A percentile compares a stretch with the other conserved stretches of the same genome.
These are phyloP conservation scores for Scedosporium aurantiacum DNA, from an alignment of 2,329 filamentous ascomycete genomes.

Conservation along the genomic window DNA sequence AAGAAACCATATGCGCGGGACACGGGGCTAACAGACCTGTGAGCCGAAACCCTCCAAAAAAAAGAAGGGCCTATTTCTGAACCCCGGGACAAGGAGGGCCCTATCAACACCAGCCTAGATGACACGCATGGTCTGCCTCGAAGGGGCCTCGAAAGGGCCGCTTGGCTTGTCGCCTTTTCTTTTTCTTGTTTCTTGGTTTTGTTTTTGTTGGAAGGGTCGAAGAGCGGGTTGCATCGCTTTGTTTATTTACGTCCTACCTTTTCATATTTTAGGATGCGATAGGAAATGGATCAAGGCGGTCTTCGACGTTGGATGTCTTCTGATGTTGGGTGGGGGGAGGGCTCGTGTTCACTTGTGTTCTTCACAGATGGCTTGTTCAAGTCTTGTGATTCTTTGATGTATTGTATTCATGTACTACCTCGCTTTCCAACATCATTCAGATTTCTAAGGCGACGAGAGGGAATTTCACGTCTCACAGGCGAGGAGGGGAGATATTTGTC, in stretches of 20 bases:
- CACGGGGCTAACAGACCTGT: too few species aligned
- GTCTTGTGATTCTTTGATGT: too few species aligned
- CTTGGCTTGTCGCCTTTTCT: too few species aligned
- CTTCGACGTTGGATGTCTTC: neutral
- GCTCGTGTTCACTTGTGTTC: neutral
- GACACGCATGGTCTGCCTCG: neutral
- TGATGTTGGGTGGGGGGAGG: neutral
- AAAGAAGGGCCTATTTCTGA: too few species aligned
- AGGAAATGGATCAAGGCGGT: neutral
- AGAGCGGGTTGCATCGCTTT: neutral
- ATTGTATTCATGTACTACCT: too few species aligned
- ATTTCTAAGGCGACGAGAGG: too few species aligned
- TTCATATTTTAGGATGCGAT: neutral
- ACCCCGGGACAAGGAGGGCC: too few species aligned
- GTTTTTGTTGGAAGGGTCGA: neutral
- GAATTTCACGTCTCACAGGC: neutral
- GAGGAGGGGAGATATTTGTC: neutral
- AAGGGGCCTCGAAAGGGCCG: neutral
- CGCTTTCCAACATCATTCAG: too few species aligned
- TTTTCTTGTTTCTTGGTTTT: neutral
- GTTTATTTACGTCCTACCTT: neutral
- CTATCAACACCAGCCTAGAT: neutral
- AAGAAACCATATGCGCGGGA: too few species aligned
- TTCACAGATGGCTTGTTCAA: too few species aligned
- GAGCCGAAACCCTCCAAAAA: too few species aligned